Base-by-base conservation (phyloP, 495 filamentous ascomycete genomes). In the Xylaria curta region DNA sequence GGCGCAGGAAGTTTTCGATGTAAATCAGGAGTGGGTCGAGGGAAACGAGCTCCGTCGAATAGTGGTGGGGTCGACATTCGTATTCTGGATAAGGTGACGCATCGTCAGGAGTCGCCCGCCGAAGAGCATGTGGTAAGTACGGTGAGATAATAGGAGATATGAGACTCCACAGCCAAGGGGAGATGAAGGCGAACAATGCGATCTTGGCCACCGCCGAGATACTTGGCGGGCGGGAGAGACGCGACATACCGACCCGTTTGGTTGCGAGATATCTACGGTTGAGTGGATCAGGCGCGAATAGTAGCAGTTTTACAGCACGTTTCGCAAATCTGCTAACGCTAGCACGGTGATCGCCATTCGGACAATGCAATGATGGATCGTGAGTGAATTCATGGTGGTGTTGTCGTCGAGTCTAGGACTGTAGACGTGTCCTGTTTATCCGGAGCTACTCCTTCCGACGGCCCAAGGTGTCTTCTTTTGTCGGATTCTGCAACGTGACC, bases 21-120 rank as follows among this genome's bases (percentile, higher is more conserved):
- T 85, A 85, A 67, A 86, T 82, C 38, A 85, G 75, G 2, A 85
- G 74, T 0, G 84, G 83, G n/a, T 84, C 81, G 21, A 86, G 76
- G 13, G 70, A 72, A 24, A 72, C 56, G 44, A 72, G 56, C 54
- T 72, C 53, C 2, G 70, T 72, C 15, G 70, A 49, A 26, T 67
- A 72, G 28, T 40, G 63, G 15, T 72, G 63, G 13, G 70, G 51
- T 15, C 60, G 70, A 31, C 70, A 72, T 66, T 71, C 60, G n/a
- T 71, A 65, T 24, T 63, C 49, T 12, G 28, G 56, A 44, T 62
- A 46, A 24, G 63, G 33, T n/a, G 51, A 46, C 40, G 42, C 51
- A 31, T 47, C 31, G 13, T 66, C 17, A 47, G 44, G 24, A 26
- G 59, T 33, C 15, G 69, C 38, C 13, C 12, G 69, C 15, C 61